These are phyloP conservation scores for Paraconiothyrium sp. DNA, from an alignment of 2,329 filamentous ascomycete genomes.

Conservation along the genomic window DNA sequence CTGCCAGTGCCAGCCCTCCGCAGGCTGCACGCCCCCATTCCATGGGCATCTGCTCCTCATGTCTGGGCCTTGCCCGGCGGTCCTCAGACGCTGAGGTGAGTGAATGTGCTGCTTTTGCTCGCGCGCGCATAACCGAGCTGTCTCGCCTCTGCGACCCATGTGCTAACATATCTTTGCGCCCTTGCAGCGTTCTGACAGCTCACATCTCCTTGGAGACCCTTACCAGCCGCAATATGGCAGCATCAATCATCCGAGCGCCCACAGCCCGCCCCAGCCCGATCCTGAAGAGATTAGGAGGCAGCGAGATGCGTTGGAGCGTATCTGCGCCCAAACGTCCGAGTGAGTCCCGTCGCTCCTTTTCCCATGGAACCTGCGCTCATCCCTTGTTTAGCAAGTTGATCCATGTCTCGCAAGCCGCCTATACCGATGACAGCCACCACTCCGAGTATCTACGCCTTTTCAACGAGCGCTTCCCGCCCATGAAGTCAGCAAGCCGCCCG, in stretches of 20 bases:
- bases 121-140: slow-evolving; percentile 20
- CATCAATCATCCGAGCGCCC: slow-evolving; percentile 39
- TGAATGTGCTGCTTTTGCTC: slow-evolving; percentile 17
- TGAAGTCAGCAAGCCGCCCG: slow-evolving; percentile 33
- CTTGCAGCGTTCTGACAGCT: slow-evolving; percentile 56
- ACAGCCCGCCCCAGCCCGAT: slow-evolving; percentile 54
- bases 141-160: slow-evolving; percentile 12
- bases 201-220: slow-evolving; percentile 57
- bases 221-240: slow-evolving; percentile 58
- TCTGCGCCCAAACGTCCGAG: slow-evolving; percentile 61
- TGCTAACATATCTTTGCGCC: slow-evolving; percentile 35
- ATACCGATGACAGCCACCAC: slow-evolving; percentile 50
- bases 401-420: slow-evolving; percentile 56
- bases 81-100: slow-evolving; percentile 56
- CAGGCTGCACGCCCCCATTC: slow-evolving; percentile 29
- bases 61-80: slow-evolving; percentile 56
- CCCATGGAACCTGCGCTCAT: slow-evolving; percentile 20
- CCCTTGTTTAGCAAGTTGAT: slow-evolving; percentile 58
- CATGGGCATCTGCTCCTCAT: slow-evolving; percentile 61
- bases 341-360: slow-evolving; percentile 37
- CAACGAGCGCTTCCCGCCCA: slow-evolving; percentile 52
- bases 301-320: slow-evolving; percentile 58
- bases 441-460: slow-evolving; percentile 55
- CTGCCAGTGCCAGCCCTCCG: slow-evolving; percentile 9
- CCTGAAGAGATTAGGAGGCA: slow-evolving; percentile 60